These are phyloP conservation scores for Populus pruinosa DNA, from an alignment of 345 rosid species.

Conservation along the genomic window DNA sequence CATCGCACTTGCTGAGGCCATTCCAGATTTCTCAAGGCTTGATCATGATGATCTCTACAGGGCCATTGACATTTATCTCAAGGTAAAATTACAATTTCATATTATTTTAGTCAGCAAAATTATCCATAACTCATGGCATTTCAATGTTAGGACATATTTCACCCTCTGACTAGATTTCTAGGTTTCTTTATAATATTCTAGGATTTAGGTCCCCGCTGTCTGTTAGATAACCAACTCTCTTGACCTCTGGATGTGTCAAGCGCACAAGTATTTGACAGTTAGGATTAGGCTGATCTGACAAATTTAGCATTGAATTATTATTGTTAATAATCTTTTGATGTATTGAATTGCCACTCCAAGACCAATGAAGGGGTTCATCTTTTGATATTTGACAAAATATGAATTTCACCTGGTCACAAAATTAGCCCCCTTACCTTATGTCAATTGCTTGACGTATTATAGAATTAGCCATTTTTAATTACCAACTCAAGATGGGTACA, in stretches of 20 bases:
- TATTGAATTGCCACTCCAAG: neutral
- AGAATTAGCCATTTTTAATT: neutral
- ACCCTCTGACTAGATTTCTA: neutral
- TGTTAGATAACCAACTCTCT: slow-evolving; percentile 50
- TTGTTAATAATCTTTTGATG: no score
- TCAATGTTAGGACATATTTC: slow-evolving; percentile 20
- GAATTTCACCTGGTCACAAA: neutral
- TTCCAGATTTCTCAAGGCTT: slow-evolving; percentile 79
- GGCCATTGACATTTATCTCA: slow-evolving; percentile 94
- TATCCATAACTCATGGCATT: slow-evolving; percentile 3
- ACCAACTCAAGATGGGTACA: neutral
- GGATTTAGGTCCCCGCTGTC: slow-evolving; percentile 34
- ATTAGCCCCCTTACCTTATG: neutral
- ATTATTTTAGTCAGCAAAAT: neutral
- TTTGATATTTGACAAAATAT: neutral
- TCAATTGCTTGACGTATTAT: neutral
- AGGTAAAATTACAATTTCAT: slow-evolving; percentile 48
- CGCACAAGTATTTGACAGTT: slow-evolving; percentile 22
- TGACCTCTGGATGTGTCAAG: slow-evolving; percentile 34
- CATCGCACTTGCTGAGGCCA: slow-evolving; percentile 66
- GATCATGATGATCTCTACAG: slow-evolving; percentile 92
- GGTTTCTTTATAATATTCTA: slow-evolving; percentile 14
- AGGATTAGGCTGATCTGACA: slow-evolving; percentile 33
- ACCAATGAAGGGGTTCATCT: neutral
- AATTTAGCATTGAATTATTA: neutral